Conservation (phyloP, 352 stramenopile species). For the Phytopythium cucurbitacearum region DNA sequence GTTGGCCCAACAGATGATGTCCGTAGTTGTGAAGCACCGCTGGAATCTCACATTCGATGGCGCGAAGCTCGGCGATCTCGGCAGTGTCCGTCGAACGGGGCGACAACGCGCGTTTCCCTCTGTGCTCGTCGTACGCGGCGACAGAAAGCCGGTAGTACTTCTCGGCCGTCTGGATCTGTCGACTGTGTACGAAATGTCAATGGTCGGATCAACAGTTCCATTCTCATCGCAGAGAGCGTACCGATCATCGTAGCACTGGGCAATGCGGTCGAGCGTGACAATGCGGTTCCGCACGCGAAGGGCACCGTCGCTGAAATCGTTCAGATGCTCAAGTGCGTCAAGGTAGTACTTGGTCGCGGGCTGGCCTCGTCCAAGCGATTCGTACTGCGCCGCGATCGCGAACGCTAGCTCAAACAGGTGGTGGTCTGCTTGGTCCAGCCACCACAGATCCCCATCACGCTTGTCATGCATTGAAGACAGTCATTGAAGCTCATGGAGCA, state of each 20-base stretch:
- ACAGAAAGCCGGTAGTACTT: constrained; percentile 32
- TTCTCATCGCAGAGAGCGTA: constrained; percentile 9
- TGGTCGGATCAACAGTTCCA: constrained; percentile 6
- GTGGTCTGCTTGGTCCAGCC: constrained; percentile 32
- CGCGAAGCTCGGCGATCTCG: constrained; percentile 17
- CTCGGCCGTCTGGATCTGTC: constrained; percentile 15
- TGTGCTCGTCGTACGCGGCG: constrained; percentile 21
- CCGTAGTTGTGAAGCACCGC: constrained; percentile 36
- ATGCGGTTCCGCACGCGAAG: constrained; percentile 41
- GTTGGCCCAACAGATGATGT: constrained; percentile 18
- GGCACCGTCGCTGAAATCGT: constrained; percentile 15
- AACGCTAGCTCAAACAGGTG: constrained; percentile 81
- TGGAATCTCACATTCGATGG: constrained; percentile 27
- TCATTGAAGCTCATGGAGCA: background rate
- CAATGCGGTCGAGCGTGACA: constrained; percentile 76
- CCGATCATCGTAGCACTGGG: constrained; percentile 70
- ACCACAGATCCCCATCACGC: background rate
- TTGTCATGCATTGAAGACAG: background rate
- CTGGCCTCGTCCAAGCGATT: constrained; percentile 33
- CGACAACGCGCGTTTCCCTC: constrained; percentile 21
- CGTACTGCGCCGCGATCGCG: constrained; percentile 70
- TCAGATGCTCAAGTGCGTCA: constrained; percentile 51
- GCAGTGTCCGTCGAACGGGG: constrained; percentile 8
- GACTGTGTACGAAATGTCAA: constrained; percentile 2
- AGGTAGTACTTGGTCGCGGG: constrained; percentile 66